Evolutionary conservation across 2,329 filamentous ascomycete species (phyloP), one percentile per base, ranked within the genome.

Genomic region (Aspergillus melleus): DNA sequence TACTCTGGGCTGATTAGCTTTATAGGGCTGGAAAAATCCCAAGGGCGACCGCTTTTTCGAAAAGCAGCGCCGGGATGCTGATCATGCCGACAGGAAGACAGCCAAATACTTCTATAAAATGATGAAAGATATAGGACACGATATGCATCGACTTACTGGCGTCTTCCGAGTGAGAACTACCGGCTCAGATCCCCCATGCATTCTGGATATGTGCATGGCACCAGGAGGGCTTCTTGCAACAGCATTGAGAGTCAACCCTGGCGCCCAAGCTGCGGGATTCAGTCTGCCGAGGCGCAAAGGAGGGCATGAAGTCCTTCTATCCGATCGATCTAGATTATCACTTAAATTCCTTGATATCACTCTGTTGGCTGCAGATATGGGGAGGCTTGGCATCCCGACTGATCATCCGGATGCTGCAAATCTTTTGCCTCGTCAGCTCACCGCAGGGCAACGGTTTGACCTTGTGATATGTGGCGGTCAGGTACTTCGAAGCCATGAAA

Each of bases 201-300:
- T 86, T 20, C 77, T 87, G 1, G 84, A 87, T 62, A 74, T 85
- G 61, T 85, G 84, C 68, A 80, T 83, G 74, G 84, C 84, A 0
- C 84, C 84, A 0, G 84, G 84, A 4, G 84, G 80, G 1, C 87
- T 84, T 62, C 69, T 81, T 2, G 61, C 64, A 0, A 71, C 68
- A 9, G 76, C 76, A 0, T 61, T 84, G 26, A 39, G 67, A 4
- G 60, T 64, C 11, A 81, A 79, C 52, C 77, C 70, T 0, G 36
- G 52, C 0, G 73, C 79, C 3, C 69, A 70, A 19, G 66, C 63
- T 20, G 4, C 61, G 4, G 59, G 32, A 32, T 61, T 63, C 56
- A 63, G 52, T 19, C 24, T 63, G 19, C 58, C 55, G 12, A 30
- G 16, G 10, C 10, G 4, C 6, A 12, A 57, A 29, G 59, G 59